Conservation (phyloP, 2,329 filamentous ascomycete genomes). For the Beauveria scarabaeidicola region DNA sequence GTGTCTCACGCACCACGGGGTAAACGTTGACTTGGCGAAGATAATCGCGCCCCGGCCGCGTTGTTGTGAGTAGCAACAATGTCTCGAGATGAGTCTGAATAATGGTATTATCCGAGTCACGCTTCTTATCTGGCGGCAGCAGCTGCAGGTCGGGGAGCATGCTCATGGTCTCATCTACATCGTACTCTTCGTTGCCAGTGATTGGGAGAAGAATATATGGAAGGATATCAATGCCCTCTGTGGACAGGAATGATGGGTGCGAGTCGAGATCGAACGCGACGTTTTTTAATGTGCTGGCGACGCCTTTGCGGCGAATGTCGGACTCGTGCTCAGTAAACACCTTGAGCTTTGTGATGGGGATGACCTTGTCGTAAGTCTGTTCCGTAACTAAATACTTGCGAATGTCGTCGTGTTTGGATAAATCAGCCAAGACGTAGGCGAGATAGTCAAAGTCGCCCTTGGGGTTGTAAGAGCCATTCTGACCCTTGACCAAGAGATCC, state of each 20-base stretch:
- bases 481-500: conserved; percentile 92
- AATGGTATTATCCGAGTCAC: conserved; percentile 68
- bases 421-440: conserved; percentile 86
- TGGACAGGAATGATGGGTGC: conserved; percentile 62
- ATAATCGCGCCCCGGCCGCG: conserved; percentile 62
- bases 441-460: conserved; percentile 86
- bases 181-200: conserved; percentile 79
- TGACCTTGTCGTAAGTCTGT: conserved; percentile 69
- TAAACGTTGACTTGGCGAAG: conserved; percentile 77
- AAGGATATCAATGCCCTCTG: conserved; percentile 68
- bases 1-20: conserved; percentile 78
- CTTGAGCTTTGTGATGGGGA: conserved; percentile 86
- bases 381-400: conserved; percentile 65
- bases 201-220: conserved; percentile 86
- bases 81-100: conserved; percentile 86
- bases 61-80: conserved; percentile 72
- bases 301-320: conserved; percentile 76
- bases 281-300: conserved; percentile 95
- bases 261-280: conserved; percentile 71
- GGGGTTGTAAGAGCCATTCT: conserved; percentile 74
- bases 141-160: conserved; percentile 91
- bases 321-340: conserved; percentile 92
- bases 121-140: conserved; percentile 78
- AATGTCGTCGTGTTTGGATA: conserved; percentile 72
- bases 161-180: conserved; percentile 72